phyloP scores from a whole-genome alignment of 2,329 filamentous ascomycete genomes.

The Trichoderma sp. region DNA sequence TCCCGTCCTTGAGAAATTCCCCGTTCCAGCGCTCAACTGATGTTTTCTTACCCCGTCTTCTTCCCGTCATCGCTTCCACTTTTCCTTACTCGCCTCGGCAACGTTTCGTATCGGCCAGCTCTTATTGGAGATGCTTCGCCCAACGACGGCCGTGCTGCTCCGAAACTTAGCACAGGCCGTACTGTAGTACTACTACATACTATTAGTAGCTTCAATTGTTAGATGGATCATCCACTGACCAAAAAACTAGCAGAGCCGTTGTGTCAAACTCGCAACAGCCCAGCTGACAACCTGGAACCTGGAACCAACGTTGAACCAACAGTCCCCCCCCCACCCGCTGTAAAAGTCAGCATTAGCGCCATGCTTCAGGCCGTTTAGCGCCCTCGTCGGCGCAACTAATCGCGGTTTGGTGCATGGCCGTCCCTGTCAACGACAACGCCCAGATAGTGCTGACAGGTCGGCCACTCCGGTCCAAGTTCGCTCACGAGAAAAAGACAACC shows the following conservation, averaged over 20 bases:
- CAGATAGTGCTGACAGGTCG: slow-evolving; percentile 14
- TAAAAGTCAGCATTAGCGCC: neutral
- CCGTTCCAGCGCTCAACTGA: no score
- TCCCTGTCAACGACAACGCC: neutral
- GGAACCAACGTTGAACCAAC: neutral
- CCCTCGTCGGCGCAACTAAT: neutral
- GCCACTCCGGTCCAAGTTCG: neutral
- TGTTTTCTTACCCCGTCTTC: neutral
- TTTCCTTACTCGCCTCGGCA: neutral
- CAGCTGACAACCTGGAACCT: no score
- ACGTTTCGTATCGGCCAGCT: neutral
- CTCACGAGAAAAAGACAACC: neutral
- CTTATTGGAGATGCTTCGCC: neutral
- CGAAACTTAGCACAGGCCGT: no score
- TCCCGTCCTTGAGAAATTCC: no score
- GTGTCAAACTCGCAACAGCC: neutral
- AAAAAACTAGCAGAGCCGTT: neutral
- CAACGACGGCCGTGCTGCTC: neutral
- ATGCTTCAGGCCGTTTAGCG: neutral
- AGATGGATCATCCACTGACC: no score
- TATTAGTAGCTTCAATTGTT: no score
- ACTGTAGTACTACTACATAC: neutral
- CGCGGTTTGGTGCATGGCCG: neutral
- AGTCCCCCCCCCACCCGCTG: neutral
- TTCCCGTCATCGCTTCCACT: neutral